Evolutionary conservation across 164 flowering plant species (phyloP), one percentile per base, ranked within the genome.

Genomic region (Umbilicus rupestris): DNA sequence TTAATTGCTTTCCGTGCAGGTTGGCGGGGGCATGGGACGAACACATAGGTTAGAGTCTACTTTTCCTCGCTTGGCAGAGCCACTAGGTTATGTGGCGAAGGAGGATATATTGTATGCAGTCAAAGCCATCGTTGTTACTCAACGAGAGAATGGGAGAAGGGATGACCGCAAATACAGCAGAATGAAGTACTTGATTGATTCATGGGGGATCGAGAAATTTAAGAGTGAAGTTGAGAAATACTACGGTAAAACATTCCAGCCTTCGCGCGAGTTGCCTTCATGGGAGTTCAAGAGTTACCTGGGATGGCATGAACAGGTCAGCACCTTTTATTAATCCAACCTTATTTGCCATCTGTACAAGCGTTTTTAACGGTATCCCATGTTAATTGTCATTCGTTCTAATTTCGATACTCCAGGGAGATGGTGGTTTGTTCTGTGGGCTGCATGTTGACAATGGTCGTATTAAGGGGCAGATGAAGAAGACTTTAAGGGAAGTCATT

Each of bases 21-120:
- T 95, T 78, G 99, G 99, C 73, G 99, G 99, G 69, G 99, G 99
- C 17, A 92, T 95, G 99, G 99, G 97, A 73, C 87, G 97, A 83
- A 87, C 99, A 20, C 97, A 85, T 74, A 81, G 97, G 68, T 6
- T 81, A 65, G 99, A 92, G 71, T 72, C 82, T 69, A 95, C 99
- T 50, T 95, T 95, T 63, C 86, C 99, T n/a, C 97, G 99, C 62
- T 70, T 95, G 69, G 96, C 80, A 6, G 97, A 92, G 59, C 96
- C 97, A 39, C 70, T 95, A 73, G 99, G 99, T 30, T 95, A 84
- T 74, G 97, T 95, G 49, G 97, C 97, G 35, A 92, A 89, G 66
- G 90, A 90, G 79, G 99, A 92, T 75, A 92, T 95, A 63, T 63
- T 95, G 57, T 90, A 90, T 85, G 99, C 92, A 26, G 81, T 95